phyloP scores from a whole-genome alignment of 2,329 filamentous ascomycete species.

The Beauveria brongniartii region DNA sequence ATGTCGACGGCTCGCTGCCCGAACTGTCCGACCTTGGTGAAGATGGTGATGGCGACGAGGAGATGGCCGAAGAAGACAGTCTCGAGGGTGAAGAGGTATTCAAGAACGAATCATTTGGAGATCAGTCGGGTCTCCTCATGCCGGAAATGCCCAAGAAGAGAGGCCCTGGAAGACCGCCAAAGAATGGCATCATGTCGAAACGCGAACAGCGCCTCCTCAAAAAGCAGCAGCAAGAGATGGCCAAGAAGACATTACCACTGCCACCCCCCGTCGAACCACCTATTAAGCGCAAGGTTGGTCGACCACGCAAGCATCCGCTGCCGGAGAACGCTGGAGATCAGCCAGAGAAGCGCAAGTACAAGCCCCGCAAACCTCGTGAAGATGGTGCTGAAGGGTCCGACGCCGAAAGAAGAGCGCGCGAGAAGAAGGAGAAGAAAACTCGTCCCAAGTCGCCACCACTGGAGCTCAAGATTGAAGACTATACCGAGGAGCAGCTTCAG shows the following conservation, averaged over 20 bases:
- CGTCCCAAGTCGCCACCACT: constrained; percentile 53
- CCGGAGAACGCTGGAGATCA: constrained; percentile 47
- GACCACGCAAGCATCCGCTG: constrained; percentile 54
- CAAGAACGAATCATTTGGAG: constrained; percentile 22
- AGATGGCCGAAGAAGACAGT: constrained; percentile 20
- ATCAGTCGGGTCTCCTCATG: constrained; percentile 27
- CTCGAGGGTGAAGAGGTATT: constrained; percentile 20
- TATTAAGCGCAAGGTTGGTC: constrained; percentile 56
- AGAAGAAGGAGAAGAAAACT: constrained; percentile 53
- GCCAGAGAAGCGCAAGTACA: constrained; percentile 59
- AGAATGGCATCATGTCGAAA: constrained; percentile 78
- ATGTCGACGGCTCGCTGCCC: constrained; percentile 32
- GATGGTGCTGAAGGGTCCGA: constrained; percentile 48
- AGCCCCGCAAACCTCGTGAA: constrained; percentile 51
- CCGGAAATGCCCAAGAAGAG: constrained; percentile 54
- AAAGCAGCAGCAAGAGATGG: constrained; percentile 42
- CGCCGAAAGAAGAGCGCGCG: constrained; percentile 45
- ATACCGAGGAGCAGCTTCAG: constrained; percentile 48
- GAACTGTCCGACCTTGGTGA: constrained; percentile 33
- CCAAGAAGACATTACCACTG: constrained; percentile 43
- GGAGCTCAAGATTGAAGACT: constrained; percentile 46
- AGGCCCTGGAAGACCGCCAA: constrained; percentile 72
- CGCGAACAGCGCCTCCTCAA: constrained; percentile 58
- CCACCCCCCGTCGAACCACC: constrained; percentile 40
- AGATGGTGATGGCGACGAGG: constrained; percentile 27